Evolutionary conservation across 164 flowering plant species (phyloP).

Genomic region (Pachysandra terminalis): DNA sequence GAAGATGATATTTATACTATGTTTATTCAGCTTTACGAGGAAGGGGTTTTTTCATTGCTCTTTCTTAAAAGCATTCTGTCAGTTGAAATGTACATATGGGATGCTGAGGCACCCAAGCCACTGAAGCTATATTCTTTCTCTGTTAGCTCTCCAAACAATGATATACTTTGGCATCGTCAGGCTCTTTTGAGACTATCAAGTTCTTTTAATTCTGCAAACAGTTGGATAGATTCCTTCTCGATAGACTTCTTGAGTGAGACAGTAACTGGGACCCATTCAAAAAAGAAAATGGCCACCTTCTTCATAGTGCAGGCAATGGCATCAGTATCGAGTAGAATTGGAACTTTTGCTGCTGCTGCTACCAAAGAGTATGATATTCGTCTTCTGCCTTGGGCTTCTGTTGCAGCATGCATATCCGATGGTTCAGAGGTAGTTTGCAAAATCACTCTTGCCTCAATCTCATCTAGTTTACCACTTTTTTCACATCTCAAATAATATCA

Average conservation of each 20-base stretch:
- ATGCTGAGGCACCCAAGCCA: constrained; percentile 52
- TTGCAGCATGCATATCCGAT: constrained; percentile 85
- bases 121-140: constrained; percentile 72
- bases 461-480: not conserved
- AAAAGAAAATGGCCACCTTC: constrained; percentile 50
- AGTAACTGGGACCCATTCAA: constrained; percentile 26
- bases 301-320: constrained; percentile 86
- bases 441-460: not conserved
- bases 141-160: constrained; percentile 44
- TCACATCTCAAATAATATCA: too few relatives aligned
- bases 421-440: constrained; percentile 43
- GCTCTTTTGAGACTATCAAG: constrained; percentile 62
- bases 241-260: constrained; percentile 67
- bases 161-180: constrained; percentile 70
- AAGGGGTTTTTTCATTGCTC: constrained; percentile 73
- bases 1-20: constrained; percentile 72
- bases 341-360: constrained; percentile 68
- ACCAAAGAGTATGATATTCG: constrained; percentile 88
- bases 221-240: constrained; percentile 56
- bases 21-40: constrained; percentile 81
- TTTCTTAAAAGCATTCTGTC: constrained; percentile 74
- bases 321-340: constrained; percentile 70
- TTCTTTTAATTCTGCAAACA: constrained; percentile 20
- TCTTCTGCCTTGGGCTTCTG: constrained; percentile 91
- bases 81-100: constrained; percentile 82